Conservation (phyloP, 139 green algal species). For the Choricystis sp. region DNA sequence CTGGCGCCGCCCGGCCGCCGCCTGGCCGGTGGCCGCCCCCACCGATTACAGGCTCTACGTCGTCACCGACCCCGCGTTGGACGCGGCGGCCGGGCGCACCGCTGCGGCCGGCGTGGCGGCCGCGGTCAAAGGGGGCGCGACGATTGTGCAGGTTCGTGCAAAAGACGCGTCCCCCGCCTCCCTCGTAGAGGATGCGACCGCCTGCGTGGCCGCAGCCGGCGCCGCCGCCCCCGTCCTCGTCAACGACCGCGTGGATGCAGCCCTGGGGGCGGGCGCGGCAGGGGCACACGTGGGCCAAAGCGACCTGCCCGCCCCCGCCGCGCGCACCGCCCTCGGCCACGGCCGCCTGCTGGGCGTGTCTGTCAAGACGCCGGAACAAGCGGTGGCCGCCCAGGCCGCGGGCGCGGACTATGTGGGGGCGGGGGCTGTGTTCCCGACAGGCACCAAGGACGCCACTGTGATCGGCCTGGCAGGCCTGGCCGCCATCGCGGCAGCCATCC, state of each 20-base stretch:
- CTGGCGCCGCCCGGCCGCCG: slow-evolving; percentile 8
- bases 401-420: slow-evolving; percentile 82
- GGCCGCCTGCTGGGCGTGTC: slow-evolving; percentile 70
- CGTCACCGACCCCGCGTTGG: slow-evolving; percentile 60
- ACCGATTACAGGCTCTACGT: slow-evolving; percentile 53
- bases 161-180: slow-evolving; percentile 55
- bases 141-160: slow-evolving; percentile 70
- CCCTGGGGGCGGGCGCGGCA: slow-evolving; percentile 62
- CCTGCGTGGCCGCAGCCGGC: neutral
- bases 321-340: slow-evolving; percentile 43
- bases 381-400: slow-evolving; percentile 26
- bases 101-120: slow-evolving; percentile 36
- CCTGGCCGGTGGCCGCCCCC: neutral
- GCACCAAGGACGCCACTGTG: slow-evolving; percentile 56
- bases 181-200: slow-evolving; percentile 35
- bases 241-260: slow-evolving; percentile 88
- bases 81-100: slow-evolving; percentile 10
- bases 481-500: slow-evolving; percentile 24
- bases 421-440: slow-evolving; percentile 58
- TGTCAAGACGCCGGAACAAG: slow-evolving; percentile 53
- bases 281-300: slow-evolving; percentile 74
- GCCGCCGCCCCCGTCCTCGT: slow-evolving; percentile 48
- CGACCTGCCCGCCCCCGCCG: slow-evolving; percentile 50
- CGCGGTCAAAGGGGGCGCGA: slow-evolving; percentile 59
- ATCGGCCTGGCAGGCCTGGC: slow-evolving; percentile 55